Base-by-base conservation (phyloP, 2,329 filamentous ascomycete species). In the Colletotrichum kahawae region DNA sequence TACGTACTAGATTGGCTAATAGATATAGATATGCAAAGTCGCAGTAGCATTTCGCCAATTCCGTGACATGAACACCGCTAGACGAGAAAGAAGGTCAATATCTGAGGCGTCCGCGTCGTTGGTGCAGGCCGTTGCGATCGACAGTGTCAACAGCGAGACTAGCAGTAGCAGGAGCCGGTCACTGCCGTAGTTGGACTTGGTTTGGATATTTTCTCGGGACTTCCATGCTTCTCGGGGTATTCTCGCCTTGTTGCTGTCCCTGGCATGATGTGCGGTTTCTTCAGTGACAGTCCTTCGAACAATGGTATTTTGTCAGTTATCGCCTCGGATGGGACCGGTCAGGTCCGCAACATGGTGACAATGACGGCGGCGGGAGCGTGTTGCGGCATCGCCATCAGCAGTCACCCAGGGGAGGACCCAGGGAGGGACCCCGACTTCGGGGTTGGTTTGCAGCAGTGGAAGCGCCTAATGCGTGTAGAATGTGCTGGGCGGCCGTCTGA, bases 231-330 rank as follows among this genome's bases (percentile, higher is more conserved):
- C 43, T 48, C 38, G 54, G 71, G 33, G 36, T 14, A 71, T 60
- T 66, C 14, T 67, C 43, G 38, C 27, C 14, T 62, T 27, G 31
- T 38, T 27, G 60, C n/a, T 62, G 67, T 71, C 43, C 67, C 71
- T 74, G 67, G 31, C 71, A 74, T 63, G 71, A 67, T 74, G 36
- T n/a, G 54, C 71, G 36, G 38, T 43, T 36, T 63, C 60, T 63
- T 29, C 34, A 27, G 60, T 63, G n/a, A 63, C 33, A 18, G 18
- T 34, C 24, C n/a, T 38, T 5, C 38, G 38, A 10, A 43, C 38
- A 43, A 43, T 43, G 31, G 24, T 64, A 27, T 71, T 71, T 56
- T 43, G 38, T 62, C 67, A 71, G 16, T 33, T 71, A 10, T 71
- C 62, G 60, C 31, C 60, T 71, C 36, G 71, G 36, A 33, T 60